Base-by-base conservation (phyloP, 1,139 yeast species). In the Pichia sp. region DNA sequence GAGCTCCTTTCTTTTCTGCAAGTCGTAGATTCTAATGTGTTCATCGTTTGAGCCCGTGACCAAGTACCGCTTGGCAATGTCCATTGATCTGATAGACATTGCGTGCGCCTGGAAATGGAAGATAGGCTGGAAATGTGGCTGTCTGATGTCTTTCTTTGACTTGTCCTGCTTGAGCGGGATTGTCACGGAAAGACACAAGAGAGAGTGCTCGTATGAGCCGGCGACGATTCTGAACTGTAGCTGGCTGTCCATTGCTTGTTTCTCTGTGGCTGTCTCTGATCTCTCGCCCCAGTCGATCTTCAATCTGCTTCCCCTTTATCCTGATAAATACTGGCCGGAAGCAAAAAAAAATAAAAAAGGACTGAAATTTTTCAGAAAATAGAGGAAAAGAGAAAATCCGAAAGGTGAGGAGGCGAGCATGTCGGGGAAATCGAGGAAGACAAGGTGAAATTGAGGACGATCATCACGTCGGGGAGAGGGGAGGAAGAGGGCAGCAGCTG, bases 31-130 rank as follows among this genome's bases (percentile, higher is more conserved):
- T 64, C 96, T 83, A 58, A 93, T 92, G 68, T 91, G 96, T 70
- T 95, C 99, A 69, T 93, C 99, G 68, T 92, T 92, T 4, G 96
- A 86, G 6, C 99, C 99, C 4, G 97, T 87, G 3, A 90, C 97
- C 53, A 93, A 75, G 67, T 90, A 92, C 64, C 97, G 77, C 63
- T 83, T 87, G 31, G 95, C 90, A 34, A 85, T 75, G 60, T 93
- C 97, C 61, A 93, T 77, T 50, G 95, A 80, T 69, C 92, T 85
- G 57, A 93, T 89, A 36, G 97, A 87, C 55, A 90, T 79, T 0
- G 96, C 78, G 71, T 93, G 99, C 1, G 99, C 97, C 63, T 93
- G 90, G 71, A 93, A 93, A 70, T 93, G 98, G 76, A 93, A 93
- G 48, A 95, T 83, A 1, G 98, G 97, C 50, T 90, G 92, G 73